Base-by-base conservation (phyloP, 805 yeast genomes). In the Metschnikowia matae region DNA sequence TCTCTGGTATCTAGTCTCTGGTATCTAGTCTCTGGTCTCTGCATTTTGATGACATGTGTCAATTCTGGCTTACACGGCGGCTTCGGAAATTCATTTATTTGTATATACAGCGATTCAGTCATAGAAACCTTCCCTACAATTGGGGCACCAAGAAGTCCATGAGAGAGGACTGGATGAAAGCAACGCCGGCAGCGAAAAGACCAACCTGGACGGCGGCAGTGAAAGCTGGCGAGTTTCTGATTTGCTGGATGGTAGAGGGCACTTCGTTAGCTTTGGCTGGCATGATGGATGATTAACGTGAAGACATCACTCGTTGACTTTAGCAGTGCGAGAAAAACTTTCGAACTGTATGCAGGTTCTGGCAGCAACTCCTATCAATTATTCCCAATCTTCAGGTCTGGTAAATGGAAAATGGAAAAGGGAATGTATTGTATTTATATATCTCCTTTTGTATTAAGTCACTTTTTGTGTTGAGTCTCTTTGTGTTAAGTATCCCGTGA, bases 71-170 rank as follows among this genome's bases (percentile, higher is more conserved):
- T 26, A 26, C 29, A 26, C 29, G 11, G 38, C 29, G 11, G 38
- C 17, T 35, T 35, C 38, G 17, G 18, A 21, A 6, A 6, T n/a
- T 40, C 48, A 10, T 38, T 55, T 50, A 31, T 58, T 57, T 18
- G 59, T 58, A 46, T 53, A 54, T 35, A 49, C 53, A 17, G 54
- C 50, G 20, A 13, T 20, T 38, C 40, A 31, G 42, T 40, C 38
- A 15, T 15, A 36, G 20, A 32, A 20, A 42, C 42, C 35, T 29
- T 20, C 38, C 52, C 58, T 69, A 74, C 60, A 74, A 76, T 68
- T 86, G 92, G 47, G 94, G 94, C 61, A 85, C 90, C 71, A 87
- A 71, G 81, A 84, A 80, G 51, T 86, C 92, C 88, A 85, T 84
- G 62, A 85, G 69, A 58, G 91, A 85, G 44, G 90, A 84, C 72